Percentiles rank a stretch among this genome's conserved stretches.
Conservation (phyloP, 257 asterid genomes). For the Primulina huaijiensis region DNA sequence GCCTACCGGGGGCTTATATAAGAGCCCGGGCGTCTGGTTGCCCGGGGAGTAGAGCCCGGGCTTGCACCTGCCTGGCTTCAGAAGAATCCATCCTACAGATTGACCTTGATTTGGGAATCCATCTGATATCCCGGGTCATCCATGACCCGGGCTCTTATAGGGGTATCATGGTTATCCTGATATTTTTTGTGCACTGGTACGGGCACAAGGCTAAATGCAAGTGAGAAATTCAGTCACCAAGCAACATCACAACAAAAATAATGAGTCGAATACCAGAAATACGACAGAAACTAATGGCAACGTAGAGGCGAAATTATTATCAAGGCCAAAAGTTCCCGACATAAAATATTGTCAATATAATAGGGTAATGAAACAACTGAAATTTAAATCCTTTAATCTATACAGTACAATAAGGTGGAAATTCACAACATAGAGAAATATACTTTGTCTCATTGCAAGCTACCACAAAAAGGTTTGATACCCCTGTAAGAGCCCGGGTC, state of each 20-base stretch:
- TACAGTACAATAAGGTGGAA: not conserved
- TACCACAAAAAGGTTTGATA: too few species aligned
- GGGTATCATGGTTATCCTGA: too few species aligned
- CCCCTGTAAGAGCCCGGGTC: too few species aligned
- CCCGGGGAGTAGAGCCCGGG: too few species aligned
- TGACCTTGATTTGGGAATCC: too few species aligned
- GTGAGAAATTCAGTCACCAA: not conserved
- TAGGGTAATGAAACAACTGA: not conserved
- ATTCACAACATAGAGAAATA: not conserved
- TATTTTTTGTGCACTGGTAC: not conserved
- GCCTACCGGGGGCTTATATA: too few species aligned
- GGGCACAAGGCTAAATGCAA: not conserved
- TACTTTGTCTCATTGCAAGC: not conserved
- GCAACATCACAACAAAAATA: not conserved
- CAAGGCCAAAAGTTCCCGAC: not conserved
- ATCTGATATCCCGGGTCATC: too few species aligned
- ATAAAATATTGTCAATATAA: too few species aligned
- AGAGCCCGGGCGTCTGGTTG: too few species aligned
- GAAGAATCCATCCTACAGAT: too few species aligned
- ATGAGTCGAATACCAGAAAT: not conserved
- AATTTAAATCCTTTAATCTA: not conserved
- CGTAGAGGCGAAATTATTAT: not conserved
- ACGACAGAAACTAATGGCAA: not conserved
- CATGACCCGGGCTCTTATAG: too few species aligned
- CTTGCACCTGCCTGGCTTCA: too few species aligned